Evolutionary conservation across 495 filamentous ascomycete species (phyloP), one percentile per base, ranked within the genome.

Genomic region (Neurospora terricola): DNA sequence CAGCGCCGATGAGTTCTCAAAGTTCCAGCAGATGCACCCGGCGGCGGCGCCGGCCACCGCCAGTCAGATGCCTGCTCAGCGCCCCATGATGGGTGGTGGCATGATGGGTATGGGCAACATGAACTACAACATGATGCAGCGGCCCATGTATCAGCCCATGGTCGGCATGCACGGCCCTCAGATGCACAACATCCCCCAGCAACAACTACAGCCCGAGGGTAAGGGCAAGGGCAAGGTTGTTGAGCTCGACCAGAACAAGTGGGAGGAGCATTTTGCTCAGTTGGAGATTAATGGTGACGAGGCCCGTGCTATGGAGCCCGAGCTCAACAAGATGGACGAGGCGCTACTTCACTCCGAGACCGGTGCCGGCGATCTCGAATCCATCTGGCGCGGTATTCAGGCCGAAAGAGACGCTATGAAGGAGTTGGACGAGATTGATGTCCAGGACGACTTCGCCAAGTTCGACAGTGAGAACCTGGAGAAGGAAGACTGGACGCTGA

Each of bases 241-340:
- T 5, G 96, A 98, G 84, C 87, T 98, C 36, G 93, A 97, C 78
- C 94, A 98, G 73, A 86, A 90, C 76, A 91, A 96, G 73, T 99
- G 96, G 96, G 96, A 98, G 83, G 91, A 91, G 73, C 94, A 98
- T 79, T 99, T 99, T 79, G 90, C 91, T 62, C 88, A 95, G 83
- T 90, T 98, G 80, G 94, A 96, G 82, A 84, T 91, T 59, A 87
- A 90, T 69, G 90, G 89, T 27, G 93, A 96, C 78, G 88, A 89
- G 72, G 90, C 91, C 70, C 85, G 85, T 72, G 93, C 91, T 18
- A 94, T 96, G 81, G 96, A 98, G 84, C 88, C 86, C 72, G 94
- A 98, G 85, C 87, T 98, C 79, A 90, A 97, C 83, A 86, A 92
- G 81, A 88, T 97, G 85, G 94, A 97, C 87, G 81, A 85, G 75